Percentiles rank a stretch among this genome's conserved stretches.
Conservation (phyloP, 2,329 filamentous ascomycete genomes). For the Aspergillus sergii region DNA sequence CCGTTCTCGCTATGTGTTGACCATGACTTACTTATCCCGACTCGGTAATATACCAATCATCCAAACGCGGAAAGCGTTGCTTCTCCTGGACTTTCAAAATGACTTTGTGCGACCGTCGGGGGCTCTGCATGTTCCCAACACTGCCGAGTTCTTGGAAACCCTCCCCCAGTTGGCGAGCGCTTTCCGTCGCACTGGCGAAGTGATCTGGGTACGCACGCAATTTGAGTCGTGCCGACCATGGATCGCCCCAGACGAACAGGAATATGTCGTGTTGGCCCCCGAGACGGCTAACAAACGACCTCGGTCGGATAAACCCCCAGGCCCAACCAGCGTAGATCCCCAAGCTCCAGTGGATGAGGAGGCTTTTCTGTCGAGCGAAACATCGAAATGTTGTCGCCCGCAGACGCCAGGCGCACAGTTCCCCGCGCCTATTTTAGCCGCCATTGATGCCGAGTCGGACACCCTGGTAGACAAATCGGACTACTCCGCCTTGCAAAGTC, state of each 20-base stretch:
- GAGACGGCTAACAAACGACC: constrained; percentile 18
- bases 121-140: constrained; percentile 66
- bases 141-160: constrained; percentile 67
- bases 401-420: constrained; percentile 52
- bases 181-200: constrained; percentile 72
- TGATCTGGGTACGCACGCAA: constrained; percentile 83
- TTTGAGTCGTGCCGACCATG: constrained; percentile 66
- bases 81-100: constrained; percentile 86
- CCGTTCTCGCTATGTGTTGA: constrained; percentile 28
- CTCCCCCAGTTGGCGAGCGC: constrained; percentile 67
- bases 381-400: constrained; percentile 42
- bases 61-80: constrained; percentile 67
- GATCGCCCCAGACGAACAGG: constrained; percentile 54
- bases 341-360: constrained; percentile 38
- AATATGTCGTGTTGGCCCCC: constrained; percentile 46
- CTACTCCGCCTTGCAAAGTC: constrained; percentile 85
- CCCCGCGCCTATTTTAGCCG: constrained; percentile 50
- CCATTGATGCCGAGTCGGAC: constrained; percentile 56
- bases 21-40: constrained; percentile 35
- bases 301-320: constrained; percentile 9
- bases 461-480: constrained; percentile 68
- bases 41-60: constrained; percentile 49
- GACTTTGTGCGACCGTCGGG: constrained; percentile 76
- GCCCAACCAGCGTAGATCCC: constrained; percentile 21
- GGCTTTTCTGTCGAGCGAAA: constrained; percentile 44